A percentile compares a stretch with the other conserved stretches of the same genome.
phyloP scores from a whole-genome alignment of 2,329 filamentous ascomycete genomes.

The Trichophyton benhamiae region DNA sequence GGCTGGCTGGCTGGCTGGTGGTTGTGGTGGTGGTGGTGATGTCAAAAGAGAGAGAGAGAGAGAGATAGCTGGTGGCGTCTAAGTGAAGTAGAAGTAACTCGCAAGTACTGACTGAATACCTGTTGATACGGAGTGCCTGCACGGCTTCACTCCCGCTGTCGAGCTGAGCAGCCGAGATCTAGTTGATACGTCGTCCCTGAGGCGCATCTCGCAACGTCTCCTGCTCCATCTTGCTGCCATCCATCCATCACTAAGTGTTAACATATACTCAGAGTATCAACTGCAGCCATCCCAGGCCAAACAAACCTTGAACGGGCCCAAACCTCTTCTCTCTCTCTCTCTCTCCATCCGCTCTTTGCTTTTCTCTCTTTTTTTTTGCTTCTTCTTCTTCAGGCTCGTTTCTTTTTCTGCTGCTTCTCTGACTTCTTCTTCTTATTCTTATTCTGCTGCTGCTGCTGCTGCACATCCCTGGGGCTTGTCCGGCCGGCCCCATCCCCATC shows the following conservation, averaged over 20 bases:
- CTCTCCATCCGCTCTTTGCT: background rate
- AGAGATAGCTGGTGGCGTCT: no score
- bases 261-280: no score
- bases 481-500: background rate
- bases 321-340: no score
- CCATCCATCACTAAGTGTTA: no score
- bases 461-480: background rate
- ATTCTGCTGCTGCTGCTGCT: background rate
- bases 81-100: no score
- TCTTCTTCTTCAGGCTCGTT: slow-evolving; percentile 28
- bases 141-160: no score
- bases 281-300: background rate
- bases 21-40: background rate
- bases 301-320: background rate
- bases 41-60: no score
- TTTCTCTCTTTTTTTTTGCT: background rate
- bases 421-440: background rate
- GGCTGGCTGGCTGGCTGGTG: background rate
- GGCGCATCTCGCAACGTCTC: no score
- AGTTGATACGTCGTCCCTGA: no score
- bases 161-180: no score
- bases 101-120: no score
- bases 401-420: slow-evolving; percentile 50
- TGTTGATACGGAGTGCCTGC: no score
- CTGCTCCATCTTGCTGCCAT: background rate